Percentiles rank a stretch among this genome's conserved stretches.
These are phyloP conservation scores for Amanita molliuscula DNA, from an alignment of 768 basidiomycete species.

Conservation along the genomic window DNA sequence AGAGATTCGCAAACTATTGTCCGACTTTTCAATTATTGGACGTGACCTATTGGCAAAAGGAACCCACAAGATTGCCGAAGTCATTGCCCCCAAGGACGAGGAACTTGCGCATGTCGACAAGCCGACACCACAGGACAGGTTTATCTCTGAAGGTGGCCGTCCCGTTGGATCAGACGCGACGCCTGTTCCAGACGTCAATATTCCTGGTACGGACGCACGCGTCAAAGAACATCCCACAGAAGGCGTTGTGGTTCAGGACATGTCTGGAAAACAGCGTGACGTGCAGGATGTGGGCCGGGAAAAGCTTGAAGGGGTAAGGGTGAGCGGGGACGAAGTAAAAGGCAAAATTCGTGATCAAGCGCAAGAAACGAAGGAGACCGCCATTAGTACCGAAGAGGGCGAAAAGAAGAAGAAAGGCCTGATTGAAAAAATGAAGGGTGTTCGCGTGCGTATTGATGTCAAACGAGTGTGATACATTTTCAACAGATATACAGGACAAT, in stretches of 20 bases:
- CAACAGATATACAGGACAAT: conserved; percentile 11
- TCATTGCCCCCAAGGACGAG: conserved; percentile 57
- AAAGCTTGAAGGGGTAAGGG: not conserved
- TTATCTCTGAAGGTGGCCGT: conserved; percentile 37
- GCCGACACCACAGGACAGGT: conserved; percentile 57
- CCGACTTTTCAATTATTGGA: conserved; percentile 68
- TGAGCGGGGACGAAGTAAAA: not conserved
- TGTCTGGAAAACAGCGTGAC: conserved; percentile 23
- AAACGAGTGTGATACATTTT: conserved; percentile 18
- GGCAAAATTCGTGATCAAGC: conserved; percentile 4
- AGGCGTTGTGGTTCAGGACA: conserved; percentile 22
- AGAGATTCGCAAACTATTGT: conserved; percentile 81
- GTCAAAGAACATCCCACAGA: conserved; percentile 40
- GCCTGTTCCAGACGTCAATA: conserved; percentile 20
- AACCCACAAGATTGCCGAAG: conserved; percentile 59
- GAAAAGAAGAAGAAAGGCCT: conserved; percentile 25
- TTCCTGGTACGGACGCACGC: conserved; percentile 21
- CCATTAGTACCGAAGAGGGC: conserved; percentile 9
- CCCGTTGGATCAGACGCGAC: conserved; percentile 20
- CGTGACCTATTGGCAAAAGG: conserved; percentile 76
- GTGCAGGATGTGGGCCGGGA: conserved; percentile 10
- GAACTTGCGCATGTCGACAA: conserved; percentile 57
- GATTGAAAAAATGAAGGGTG: conserved; percentile 22
- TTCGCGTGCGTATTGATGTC: conserved; percentile 24
- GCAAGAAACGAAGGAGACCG: conserved; percentile 3